Conservation (phyloP, 202 grass and related monocot species). For the Panicum hallii region DNA sequence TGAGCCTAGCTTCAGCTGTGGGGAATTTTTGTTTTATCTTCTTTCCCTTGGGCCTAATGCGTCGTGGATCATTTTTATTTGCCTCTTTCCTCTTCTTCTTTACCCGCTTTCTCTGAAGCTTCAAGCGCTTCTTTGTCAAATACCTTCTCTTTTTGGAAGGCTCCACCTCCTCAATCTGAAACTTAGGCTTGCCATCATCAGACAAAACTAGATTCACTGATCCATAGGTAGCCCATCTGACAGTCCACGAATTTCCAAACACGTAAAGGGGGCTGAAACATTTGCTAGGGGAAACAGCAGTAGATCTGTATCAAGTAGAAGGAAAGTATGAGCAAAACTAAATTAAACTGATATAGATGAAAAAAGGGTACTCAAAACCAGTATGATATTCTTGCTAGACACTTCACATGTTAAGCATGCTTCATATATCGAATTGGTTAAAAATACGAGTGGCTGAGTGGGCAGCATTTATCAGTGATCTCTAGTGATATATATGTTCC, state of each 20-base stretch:
- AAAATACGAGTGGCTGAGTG: not conserved
- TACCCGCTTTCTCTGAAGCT: conserved; percentile 79
- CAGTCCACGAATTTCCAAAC: conserved; percentile 39
- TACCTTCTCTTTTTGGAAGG: conserved; percentile 73
- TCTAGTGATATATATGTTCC: not conserved
- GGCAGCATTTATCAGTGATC: not conserved
- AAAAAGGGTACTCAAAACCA: not conserved
- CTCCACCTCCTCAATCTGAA: conserved; percentile 81
- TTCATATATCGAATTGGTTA: not conserved
- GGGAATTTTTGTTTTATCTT: conserved; percentile 87
- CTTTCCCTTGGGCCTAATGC: conserved; percentile 82
- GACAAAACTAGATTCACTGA: conserved; percentile 81
- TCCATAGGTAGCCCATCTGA: conserved; percentile 61
- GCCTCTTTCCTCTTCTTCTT: conserved; percentile 78
- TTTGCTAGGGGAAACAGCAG: conserved; percentile 41
- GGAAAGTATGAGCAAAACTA: conserved; percentile 2
- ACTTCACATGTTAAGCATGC: conserved; percentile 3
- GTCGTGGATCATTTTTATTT: conserved; percentile 84
- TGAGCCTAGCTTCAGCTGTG: conserved; percentile 71
- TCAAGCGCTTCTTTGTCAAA: conserved; percentile 81
- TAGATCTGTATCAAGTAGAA: conserved; percentile 46
- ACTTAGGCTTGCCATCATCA: conserved; percentile 79
- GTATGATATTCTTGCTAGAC: not conserved
- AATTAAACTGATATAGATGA: not conserved
- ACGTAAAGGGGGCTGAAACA: conserved; percentile 35